phyloP scores from a whole-genome alignment of 805 yeast species.

The Wickerhamomyces pijperi region DNA sequence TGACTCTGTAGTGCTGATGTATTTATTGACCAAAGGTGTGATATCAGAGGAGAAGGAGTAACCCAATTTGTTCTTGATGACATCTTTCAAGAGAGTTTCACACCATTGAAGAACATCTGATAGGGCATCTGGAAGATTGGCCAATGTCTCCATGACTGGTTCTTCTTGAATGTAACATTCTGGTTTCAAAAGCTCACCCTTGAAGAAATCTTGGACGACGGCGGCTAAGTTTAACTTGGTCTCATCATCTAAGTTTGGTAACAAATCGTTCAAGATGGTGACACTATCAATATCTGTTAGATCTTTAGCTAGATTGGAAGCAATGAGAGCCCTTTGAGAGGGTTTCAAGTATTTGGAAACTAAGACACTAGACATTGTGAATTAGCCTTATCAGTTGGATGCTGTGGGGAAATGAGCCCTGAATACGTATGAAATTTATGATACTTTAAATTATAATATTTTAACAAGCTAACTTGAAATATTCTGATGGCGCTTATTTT shows the following conservation, averaged over 20 bases:
- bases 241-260: conserved; percentile 3
- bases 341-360: conserved; percentile 4
- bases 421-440: too few relatives aligned
- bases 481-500: too few relatives aligned
- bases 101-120: neutral
- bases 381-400: too few relatives aligned
- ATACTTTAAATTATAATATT: too few relatives aligned
- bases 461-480: too few relatives aligned
- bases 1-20: neutral
- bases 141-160: conserved; percentile 1
- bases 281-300: conserved; percentile 1
- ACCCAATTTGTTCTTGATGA: neutral
- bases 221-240: neutral
- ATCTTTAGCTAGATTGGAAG: conserved; percentile 3
- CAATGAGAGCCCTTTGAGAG: conserved; percentile 1
- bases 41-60: conserved; percentile 2
- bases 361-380: neutral
- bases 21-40: conserved; percentile 1
- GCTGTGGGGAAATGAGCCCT: too few relatives aligned
- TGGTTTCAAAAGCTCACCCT: neutral
- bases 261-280: conserved; percentile 3
- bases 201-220: conserved; percentile 1
- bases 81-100: neutral
- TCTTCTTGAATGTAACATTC: neutral
- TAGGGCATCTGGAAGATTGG: conserved; percentile 4